Evolutionary conservation across 129 eudicot genomes (phyloP).

Genomic region (Solidago caesia): DNA sequence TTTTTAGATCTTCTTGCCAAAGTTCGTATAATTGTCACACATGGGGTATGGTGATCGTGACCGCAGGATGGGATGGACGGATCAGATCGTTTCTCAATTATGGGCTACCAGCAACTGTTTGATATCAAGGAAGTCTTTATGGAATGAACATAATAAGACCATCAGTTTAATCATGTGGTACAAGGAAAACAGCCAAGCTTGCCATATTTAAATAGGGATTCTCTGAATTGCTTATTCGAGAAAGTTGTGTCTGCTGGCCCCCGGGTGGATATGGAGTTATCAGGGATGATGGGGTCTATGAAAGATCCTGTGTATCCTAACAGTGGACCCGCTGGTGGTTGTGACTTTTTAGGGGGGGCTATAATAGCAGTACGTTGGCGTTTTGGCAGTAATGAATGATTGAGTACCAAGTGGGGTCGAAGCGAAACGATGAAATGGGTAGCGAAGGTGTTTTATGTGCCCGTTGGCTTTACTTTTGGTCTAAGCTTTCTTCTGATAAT

Average conservation of each 20-base stretch:
- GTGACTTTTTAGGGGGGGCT: slow-evolving; percentile 29
- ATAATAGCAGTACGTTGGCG: slow-evolving; percentile 9
- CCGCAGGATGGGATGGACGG: slow-evolving; percentile 94
- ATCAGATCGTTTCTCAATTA: slow-evolving; percentile 90
- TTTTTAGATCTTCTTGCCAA: slow-evolving; percentile 67
- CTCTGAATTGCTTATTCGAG: slow-evolving; percentile 32
- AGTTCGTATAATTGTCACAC: slow-evolving; percentile 64
- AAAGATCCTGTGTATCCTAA: slow-evolving; percentile 29
- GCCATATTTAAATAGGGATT: slow-evolving; percentile 34
- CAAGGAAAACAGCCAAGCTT: slow-evolving; percentile 33
- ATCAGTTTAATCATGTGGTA: slow-evolving; percentile 25
- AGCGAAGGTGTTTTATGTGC: slow-evolving; percentile 30
- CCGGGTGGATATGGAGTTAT: slow-evolving; percentile 34
- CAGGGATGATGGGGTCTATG: slow-evolving; percentile 30
- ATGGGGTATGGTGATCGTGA: slow-evolving; percentile 90
- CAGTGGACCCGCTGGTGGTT: slow-evolving; percentile 29
- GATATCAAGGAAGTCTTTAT: slow-evolving; percentile 24
- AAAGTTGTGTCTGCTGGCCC: slow-evolving; percentile 40
- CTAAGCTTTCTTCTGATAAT: slow-evolving; percentile 26
- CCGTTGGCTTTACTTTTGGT: slow-evolving; percentile 36
- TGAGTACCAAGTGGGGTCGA: slow-evolving; percentile 39
- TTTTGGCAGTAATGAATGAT: slow-evolving; percentile 37
- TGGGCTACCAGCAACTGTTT: slow-evolving; percentile 71
- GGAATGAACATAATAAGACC: slow-evolving; percentile 31
- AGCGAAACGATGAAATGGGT: slow-evolving; percentile 29